phyloP scores from a whole-genome alignment of 441 rosid species.

The Arabidopsis lyrata region DNA sequence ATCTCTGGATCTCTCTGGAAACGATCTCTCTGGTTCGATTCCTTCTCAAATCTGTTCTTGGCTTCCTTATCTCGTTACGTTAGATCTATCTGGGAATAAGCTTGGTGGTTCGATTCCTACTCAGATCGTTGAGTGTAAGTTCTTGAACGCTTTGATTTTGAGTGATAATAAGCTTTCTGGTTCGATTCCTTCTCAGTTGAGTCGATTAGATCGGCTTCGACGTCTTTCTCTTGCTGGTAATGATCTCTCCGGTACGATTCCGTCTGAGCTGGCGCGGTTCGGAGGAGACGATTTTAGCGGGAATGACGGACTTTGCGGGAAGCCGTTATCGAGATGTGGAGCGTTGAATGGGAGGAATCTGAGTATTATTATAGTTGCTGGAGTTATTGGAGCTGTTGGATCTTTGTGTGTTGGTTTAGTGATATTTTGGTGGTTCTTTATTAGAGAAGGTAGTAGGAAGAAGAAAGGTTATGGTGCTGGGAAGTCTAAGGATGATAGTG shows the following conservation, averaged over 20 bases:
- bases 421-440: slow-evolving; percentile 71
- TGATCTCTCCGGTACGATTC: slow-evolving; percentile 61
- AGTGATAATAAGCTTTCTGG: slow-evolving; percentile 60
- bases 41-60: slow-evolving; percentile 71
- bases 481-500: slow-evolving; percentile 54
- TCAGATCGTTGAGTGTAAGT: slow-evolving; percentile 65
- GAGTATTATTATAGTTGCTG: slow-evolving; percentile 62
- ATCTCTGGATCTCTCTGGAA: slow-evolving; percentile 64
- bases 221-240: slow-evolving; percentile 60
- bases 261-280: slow-evolving; percentile 56
- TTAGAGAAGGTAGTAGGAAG: slow-evolving; percentile 47
- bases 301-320: slow-evolving; percentile 61
- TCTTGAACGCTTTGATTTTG: slow-evolving; percentile 56
- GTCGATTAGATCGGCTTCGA: slow-evolving; percentile 58
- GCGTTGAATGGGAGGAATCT: slow-evolving; percentile 59
- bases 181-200: slow-evolving; percentile 60
- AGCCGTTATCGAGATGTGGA: slow-evolving; percentile 64
- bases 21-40: slow-evolving; percentile 61
- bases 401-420: slow-evolving; percentile 60
- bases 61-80: slow-evolving; percentile 65
- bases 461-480: slow-evolving; percentile 54
- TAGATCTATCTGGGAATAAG: slow-evolving; percentile 65
- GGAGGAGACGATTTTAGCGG: slow-evolving; percentile 50
- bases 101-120: slow-evolving; percentile 63
- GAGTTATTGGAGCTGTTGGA: slow-evolving; percentile 60